Evolutionary conservation across 1,139 yeast genomes (phyloP).

Genomic region (Debaryomyces robertsiae): DNA sequence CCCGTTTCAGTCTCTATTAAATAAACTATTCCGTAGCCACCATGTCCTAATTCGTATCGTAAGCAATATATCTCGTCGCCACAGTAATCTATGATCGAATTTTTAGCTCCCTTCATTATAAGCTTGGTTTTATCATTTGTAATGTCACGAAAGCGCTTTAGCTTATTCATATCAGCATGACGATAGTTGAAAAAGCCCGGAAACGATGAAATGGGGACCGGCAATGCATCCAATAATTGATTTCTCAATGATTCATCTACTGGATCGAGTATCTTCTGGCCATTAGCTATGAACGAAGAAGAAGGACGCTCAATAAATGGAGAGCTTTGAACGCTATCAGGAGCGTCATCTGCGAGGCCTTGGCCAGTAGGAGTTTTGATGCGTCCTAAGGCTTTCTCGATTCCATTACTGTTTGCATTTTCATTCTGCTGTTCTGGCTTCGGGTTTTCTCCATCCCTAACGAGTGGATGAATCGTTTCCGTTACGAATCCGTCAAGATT

Average conservation of each 20-base stretch:
- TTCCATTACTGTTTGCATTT: constrained; percentile 10
- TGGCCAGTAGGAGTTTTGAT: constrained; percentile 35
- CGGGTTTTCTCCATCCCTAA: constrained; percentile 1
- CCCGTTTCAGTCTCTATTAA: constrained; percentile 70
- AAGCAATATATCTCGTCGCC: constrained; percentile 59
- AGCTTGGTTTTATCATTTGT: constrained; percentile 38
- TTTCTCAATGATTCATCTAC: constrained; percentile 27
- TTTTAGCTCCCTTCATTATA: constrained; percentile 40
- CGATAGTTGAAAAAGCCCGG: constrained; percentile 30
- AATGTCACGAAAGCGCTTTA: constrained; percentile 33
- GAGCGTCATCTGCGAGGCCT: constrained; percentile 27
- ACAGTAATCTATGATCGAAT: constrained; percentile 48
- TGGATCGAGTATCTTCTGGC: constrained; percentile 27
- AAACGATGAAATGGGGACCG: constrained; percentile 30
- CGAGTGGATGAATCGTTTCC: constrained; percentile 44
- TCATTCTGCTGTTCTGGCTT: constrained; percentile 2
- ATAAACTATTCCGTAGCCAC: constrained; percentile 81
- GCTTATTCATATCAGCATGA: constrained; percentile 26
- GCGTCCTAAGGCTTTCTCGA: constrained; percentile 9
- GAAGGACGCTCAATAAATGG: constrained; percentile 50
- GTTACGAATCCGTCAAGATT: constrained; percentile 56
- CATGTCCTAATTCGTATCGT: constrained; percentile 68
- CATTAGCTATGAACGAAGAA: constrained; percentile 6
- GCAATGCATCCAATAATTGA: constrained; percentile 25
- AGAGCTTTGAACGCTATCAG: constrained; percentile 36